phyloP scores from a whole-genome alignment of 2,329 filamentous ascomycete genomes.

The Epichloe baconii region DNA sequence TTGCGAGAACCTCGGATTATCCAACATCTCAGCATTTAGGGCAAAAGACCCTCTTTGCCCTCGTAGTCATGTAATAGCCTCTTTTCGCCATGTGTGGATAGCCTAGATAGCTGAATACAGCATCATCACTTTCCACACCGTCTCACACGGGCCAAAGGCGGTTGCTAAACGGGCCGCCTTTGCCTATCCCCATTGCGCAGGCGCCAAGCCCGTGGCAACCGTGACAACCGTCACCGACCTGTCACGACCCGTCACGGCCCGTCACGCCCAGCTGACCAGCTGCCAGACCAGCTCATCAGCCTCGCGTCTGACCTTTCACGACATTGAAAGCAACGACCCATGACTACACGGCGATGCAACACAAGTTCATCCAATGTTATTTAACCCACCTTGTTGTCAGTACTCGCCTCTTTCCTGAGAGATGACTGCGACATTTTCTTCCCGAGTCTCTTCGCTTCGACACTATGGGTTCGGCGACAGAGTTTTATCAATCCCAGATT shows the following conservation, averaged over 20 bases:
- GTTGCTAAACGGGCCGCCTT: too few species aligned
- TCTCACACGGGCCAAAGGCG: too few species aligned
- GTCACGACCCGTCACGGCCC: background rate
- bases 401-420: background rate
- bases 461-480: conserved; percentile 18
- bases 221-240: background rate
- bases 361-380: background rate
- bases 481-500: conserved; percentile 46
- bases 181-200: too few species aligned
- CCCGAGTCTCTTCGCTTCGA: background rate
- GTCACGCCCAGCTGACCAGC: background rate
- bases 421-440: background rate
- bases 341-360: background rate
- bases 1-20: too few species aligned
- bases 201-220: background rate
- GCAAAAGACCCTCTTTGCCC: too few species aligned
- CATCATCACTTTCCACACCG: too few species aligned
- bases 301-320: background rate
- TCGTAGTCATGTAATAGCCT: too few species aligned
- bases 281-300: background rate
- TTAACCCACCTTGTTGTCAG: background rate
- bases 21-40: too few species aligned
- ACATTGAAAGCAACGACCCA: background rate
- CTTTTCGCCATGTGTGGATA: too few species aligned
- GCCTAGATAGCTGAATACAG: too few species aligned